phyloP scores from a whole-genome alignment of 108 stramenopile species.

The Nitzschia inconspicua region DNA sequence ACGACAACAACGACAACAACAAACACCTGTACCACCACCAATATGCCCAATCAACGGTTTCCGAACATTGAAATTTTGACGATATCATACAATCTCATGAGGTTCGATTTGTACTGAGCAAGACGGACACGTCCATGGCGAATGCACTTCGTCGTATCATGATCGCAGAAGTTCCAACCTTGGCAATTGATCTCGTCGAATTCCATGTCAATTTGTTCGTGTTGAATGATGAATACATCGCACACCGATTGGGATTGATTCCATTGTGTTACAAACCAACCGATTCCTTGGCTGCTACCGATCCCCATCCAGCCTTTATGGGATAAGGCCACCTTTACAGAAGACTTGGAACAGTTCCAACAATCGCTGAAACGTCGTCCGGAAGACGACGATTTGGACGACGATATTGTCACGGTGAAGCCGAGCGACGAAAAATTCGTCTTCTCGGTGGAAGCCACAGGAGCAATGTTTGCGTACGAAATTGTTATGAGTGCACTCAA shows the following conservation, averaged over 20 bases:
- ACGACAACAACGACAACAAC: too few relatives aligned
- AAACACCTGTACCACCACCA: too few relatives aligned
- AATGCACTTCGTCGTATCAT: slow-evolving; percentile 95
- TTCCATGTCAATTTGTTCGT: slow-evolving; percentile 91
- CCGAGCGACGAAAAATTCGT: slow-evolving; percentile 71
- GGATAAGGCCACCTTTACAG: slow-evolving; percentile 83
- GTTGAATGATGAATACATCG: slow-evolving; percentile 96
- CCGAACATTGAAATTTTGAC: slow-evolving; percentile 78
- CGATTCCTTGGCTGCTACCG: slow-evolving; percentile 63
- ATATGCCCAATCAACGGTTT: slow-evolving; percentile 91
- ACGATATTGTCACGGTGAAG: slow-evolving; percentile 58
- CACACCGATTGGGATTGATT: slow-evolving; percentile 95
- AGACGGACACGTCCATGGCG: slow-evolving; percentile 94
- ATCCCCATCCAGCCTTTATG: slow-evolving; percentile 68
- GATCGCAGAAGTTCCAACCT: slow-evolving; percentile 95
- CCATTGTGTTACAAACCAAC: slow-evolving; percentile 79
- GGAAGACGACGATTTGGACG: slow-evolving; percentile 87
- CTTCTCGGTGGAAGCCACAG: slow-evolving; percentile 85
- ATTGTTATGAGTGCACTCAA: slow-evolving; percentile 73
- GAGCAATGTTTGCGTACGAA: slow-evolving; percentile 86
- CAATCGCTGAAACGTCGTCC: slow-evolving; percentile 74
- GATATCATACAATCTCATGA: slow-evolving; percentile 68
- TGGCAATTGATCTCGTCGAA: slow-evolving; percentile 96
- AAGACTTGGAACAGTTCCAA: slow-evolving; percentile 70
- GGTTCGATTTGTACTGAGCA: slow-evolving; percentile 89